Evolutionary conservation across 2,329 filamentous ascomycete genomes (phyloP).

Genomic region (Aspergillus cejpii): DNA sequence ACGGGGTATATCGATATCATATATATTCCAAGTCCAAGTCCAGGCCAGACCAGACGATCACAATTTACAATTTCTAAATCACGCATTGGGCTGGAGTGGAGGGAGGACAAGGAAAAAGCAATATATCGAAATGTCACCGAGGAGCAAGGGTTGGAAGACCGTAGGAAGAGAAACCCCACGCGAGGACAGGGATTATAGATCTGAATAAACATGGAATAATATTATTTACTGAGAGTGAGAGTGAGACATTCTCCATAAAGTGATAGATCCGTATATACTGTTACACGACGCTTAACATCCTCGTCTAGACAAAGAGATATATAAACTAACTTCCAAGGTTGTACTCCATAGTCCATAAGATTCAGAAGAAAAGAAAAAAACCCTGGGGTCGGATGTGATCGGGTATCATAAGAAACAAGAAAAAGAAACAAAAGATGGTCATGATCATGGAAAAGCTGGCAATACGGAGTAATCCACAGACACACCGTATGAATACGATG

Average conservation of each 20-base stretch:
- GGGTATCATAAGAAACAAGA: too few species aligned
- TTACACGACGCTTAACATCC: too few species aligned
- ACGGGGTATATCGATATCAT: too few species aligned
- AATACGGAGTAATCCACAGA: background rate
- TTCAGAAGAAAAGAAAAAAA: background rate
- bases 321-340: too few species aligned
- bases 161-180: background rate
- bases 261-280: too few species aligned
- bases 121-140: background rate
- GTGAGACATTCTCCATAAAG: too few species aligned
- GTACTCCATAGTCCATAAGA: too few species aligned
- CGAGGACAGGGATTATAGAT: slow-evolving; percentile 1
- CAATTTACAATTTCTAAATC: background rate
- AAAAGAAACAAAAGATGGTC: too few species aligned
- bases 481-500: slow-evolving; percentile 5
- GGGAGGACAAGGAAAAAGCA: background rate
- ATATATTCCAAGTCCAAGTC: background rate
- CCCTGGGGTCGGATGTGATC: background rate
- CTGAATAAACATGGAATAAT: background rate
- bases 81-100: background rate
- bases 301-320: too few species aligned
- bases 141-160: background rate
- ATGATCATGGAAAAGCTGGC: slow-evolving; percentile 6
- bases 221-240: too few species aligned
- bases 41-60: background rate